These are phyloP conservation scores for Cercospora sp. DNA, from an alignment of 2,329 filamentous ascomycete genomes.

Conservation along the genomic window DNA sequence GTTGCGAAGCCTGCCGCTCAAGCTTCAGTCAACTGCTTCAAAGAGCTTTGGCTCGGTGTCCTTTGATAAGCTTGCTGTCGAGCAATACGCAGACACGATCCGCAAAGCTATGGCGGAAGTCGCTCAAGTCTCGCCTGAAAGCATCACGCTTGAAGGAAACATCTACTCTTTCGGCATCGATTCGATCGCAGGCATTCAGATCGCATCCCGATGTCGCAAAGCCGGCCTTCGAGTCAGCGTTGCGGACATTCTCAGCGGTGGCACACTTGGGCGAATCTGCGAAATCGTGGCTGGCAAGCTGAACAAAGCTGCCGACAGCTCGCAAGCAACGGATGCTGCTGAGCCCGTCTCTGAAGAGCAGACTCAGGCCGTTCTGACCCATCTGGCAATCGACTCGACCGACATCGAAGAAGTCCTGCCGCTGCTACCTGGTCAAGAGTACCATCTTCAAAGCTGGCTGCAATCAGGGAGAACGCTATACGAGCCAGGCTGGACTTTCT, in stretches of 20 bases:
- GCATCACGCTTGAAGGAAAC: slow-evolving; percentile 16
- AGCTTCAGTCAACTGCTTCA: not conserved
- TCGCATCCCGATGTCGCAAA: slow-evolving; percentile 19
- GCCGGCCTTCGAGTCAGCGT: slow-evolving; percentile 18
- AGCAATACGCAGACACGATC: slow-evolving; percentile 12
- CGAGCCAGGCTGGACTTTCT: slow-evolving; percentile 22
- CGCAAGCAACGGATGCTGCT: not conserved
- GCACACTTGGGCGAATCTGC: slow-evolving; percentile 17
- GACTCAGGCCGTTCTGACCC: slow-evolving; percentile 1
- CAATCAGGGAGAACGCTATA: slow-evolving; percentile 20
- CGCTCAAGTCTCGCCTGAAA: slow-evolving; percentile 16
- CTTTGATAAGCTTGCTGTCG: slow-evolving; percentile 14
- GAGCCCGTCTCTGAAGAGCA: slow-evolving; percentile 9
- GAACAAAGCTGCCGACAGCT: not conserved
- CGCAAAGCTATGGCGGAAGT: slow-evolving; percentile 22
- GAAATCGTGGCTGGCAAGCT: slow-evolving; percentile 15
- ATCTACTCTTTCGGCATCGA: slow-evolving; percentile 24
- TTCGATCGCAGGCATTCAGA: slow-evolving; percentile 22
- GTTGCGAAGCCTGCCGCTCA: slow-evolving; percentile 14
- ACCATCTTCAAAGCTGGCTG: slow-evolving; percentile 19
- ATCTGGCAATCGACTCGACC: not conserved
- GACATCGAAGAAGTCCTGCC: slow-evolving; percentile 19
- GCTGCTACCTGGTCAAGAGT: slow-evolving; percentile 21
- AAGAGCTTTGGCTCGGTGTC: not conserved
- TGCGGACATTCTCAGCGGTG: slow-evolving; percentile 22